Base-by-base conservation (phyloP, 441 rosid genomes). In the Pelargonium cotyledonis region DNA sequence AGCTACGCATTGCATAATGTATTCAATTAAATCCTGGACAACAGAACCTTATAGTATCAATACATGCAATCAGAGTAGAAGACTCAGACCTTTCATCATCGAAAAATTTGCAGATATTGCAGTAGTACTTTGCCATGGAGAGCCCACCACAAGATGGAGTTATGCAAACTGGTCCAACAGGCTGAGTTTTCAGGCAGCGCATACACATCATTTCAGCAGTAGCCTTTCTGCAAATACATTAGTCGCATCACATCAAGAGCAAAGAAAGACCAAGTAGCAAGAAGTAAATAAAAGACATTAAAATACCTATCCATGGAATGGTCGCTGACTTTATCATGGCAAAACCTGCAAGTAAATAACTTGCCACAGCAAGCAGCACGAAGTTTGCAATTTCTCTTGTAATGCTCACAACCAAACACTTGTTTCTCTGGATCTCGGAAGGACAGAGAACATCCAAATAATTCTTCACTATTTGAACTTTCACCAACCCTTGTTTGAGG, bases 151-250 rank as follows among this genome's bases (percentile, higher is more conserved):
- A 95, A n/a, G 82, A 86, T 73, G 84, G 82, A 63, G 94, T 84
- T 7, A 77, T 75, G 78, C 97, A 95, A 72, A 76, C 79, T 55
- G 85, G 88, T 73, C 88, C 95, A 73, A 90, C 83, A 14, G 96
- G 95, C 78, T 91, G 99, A 80, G 90, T 81, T 78, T 79, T 63
- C 66, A 90, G 85, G 79, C 99, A 95, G 19, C 76, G 80, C 97
- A 95, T 95, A 78, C 99, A 95, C 97, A 95, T 90, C 96, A 91
- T 95, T 83, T 91, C 96, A 67, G 90, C 71, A 15, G 96, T 84
- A 15, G 84, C 87, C 81, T 95, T 95, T 83, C 99, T 91, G 89
- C 75, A 77, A 46, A 19, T 73, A 23, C 26, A 23, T 23, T 23
- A 23, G 26, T 23, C 0, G 26, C 26, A 23, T 23, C 26, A 23